phyloP scores from a whole-genome alignment of 495 filamentous ascomycete species.

The Penicillium tannophilum region DNA sequence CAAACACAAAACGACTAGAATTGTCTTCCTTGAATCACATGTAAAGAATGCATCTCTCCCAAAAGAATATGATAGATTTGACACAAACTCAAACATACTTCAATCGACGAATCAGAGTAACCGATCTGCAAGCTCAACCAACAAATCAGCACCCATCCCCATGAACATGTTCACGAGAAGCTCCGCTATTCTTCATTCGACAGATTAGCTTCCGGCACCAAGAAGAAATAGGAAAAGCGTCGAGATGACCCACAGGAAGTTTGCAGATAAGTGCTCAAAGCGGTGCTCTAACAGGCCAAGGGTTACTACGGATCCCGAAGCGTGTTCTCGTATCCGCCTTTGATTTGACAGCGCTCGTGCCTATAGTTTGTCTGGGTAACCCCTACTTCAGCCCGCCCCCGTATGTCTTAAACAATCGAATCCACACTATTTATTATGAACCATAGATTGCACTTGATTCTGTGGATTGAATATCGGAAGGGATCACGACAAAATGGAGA shows the following conservation, averaged over 20 bases:
- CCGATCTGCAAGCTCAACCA: not conserved
- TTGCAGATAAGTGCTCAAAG: not conserved
- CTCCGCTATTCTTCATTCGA: not conserved
- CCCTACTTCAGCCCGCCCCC: not conserved
- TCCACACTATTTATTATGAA: constrained; percentile 4
- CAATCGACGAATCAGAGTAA: not conserved
- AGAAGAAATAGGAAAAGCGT: constrained; percentile 11
- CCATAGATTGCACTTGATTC: constrained; percentile 7
- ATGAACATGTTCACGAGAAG: constrained; percentile 7
- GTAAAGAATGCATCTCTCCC: not conserved
- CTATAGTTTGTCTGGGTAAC: not conserved
- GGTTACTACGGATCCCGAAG: constrained; percentile 4
- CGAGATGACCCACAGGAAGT: constrained; percentile 14
- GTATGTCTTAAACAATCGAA: not conserved
- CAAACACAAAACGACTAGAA: not conserved
- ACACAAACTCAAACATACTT: not conserved
- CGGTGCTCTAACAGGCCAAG: constrained; percentile 21
- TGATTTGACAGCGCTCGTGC: constrained; percentile 16
- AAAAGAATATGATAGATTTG: not conserved
- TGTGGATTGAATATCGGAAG: not conserved
- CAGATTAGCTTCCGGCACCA: constrained; percentile 13
- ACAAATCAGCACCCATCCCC: not conserved
- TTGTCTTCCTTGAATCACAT: not conserved
- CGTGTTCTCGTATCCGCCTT: constrained; percentile 11
- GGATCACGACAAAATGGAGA: not conserved